These are phyloP conservation scores for Pseudodiploospora longispora DNA, from an alignment of 2,329 filamentous ascomycete genomes.

Conservation along the genomic window DNA sequence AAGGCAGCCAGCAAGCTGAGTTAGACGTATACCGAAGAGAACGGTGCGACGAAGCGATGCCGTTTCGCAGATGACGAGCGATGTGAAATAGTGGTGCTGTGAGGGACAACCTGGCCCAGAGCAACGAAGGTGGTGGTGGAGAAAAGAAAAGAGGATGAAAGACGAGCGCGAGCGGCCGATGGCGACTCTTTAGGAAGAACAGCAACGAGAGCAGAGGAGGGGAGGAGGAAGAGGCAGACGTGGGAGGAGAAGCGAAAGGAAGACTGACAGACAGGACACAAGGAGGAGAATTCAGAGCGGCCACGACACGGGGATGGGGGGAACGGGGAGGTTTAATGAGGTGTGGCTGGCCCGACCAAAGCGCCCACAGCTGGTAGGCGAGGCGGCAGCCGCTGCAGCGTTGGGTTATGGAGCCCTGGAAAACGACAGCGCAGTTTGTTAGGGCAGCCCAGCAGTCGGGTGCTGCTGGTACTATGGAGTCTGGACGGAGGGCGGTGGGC, in stretches of 20 bases:
- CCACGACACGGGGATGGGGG: slow-evolving; percentile 16
- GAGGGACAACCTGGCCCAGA: slow-evolving; percentile 10
- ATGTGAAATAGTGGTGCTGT: too few species aligned
- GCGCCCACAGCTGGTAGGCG: background rate
- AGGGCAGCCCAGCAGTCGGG: too few species aligned
- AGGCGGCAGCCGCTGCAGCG: too few species aligned
- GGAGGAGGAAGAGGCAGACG: slow-evolving; percentile 11
- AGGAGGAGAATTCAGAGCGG: slow-evolving; percentile 21
- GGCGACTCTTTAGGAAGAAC: slow-evolving; percentile 10
- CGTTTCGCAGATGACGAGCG: too few species aligned
- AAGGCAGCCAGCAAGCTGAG: too few species aligned
- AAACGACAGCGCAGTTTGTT: too few species aligned
- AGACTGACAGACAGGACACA: slow-evolving; percentile 16
- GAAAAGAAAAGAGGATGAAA: slow-evolving; percentile 11
- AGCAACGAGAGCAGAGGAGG: slow-evolving; percentile 15
- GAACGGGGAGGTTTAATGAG: slow-evolving; percentile 26
- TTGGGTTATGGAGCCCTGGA: too few species aligned
- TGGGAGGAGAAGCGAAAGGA: slow-evolving; percentile 18
- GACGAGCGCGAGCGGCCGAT: slow-evolving; percentile 23
- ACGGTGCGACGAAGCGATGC: too few species aligned
- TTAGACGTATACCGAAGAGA: too few species aligned
- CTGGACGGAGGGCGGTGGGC: too few species aligned
- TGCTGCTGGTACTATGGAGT: too few species aligned
- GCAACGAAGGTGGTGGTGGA: slow-evolving; percentile 1
- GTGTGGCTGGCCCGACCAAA: slow-evolving; percentile 7